Conservation (phyloP, 164 flowering plant species). For the Dillenia suffruticosa region DNA sequence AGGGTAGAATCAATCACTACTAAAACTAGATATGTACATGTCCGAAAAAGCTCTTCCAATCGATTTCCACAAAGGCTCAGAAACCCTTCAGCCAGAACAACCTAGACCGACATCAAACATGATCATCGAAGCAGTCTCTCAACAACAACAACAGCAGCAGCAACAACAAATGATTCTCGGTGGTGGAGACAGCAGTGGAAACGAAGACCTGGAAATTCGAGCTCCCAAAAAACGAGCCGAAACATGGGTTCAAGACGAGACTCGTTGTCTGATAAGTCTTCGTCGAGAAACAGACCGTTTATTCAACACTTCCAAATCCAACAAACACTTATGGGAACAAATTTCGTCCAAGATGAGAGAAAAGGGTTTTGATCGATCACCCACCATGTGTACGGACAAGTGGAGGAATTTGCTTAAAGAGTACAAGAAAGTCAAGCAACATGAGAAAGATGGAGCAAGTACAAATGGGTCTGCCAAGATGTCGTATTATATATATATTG, state of each 20-base stretch:
- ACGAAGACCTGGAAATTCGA: constrained; percentile 58
- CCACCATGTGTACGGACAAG: constrained; percentile 94
- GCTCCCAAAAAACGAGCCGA: constrained; percentile 90
- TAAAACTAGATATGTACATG: constrained; percentile 37
- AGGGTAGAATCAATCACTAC: background rate
- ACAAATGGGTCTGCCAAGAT: constrained; percentile 60
- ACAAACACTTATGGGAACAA: constrained; percentile 91
- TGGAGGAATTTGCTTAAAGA: constrained; percentile 95
- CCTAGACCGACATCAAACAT: constrained; percentile 23
- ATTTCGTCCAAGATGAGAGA: constrained; percentile 85
- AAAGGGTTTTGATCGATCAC: constrained; percentile 79
- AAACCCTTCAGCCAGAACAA: constrained; percentile 3
- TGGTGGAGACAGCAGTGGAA: constrained; percentile 39
- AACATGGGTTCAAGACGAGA: constrained; percentile 93
- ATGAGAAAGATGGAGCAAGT: constrained; percentile 29
- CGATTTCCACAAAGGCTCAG: constrained; percentile 59
- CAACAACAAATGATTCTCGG: constrained; percentile 45
- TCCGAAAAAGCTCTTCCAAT: constrained; percentile 57
- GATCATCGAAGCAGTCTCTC: constrained; percentile 60
- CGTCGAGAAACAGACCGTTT: constrained; percentile 68
- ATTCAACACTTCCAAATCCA: constrained; percentile 86
- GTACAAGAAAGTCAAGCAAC: constrained; percentile 78
- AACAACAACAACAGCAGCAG: constrained; percentile 26
- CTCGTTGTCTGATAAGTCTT: constrained; percentile 50
- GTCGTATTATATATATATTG: constrained; percentile 82